Evolutionary conservation across 1,284 basidiomycete species (phyloP), one percentile per base, ranked within the genome.

Genomic region (Acaromyces ingoldii): DNA sequence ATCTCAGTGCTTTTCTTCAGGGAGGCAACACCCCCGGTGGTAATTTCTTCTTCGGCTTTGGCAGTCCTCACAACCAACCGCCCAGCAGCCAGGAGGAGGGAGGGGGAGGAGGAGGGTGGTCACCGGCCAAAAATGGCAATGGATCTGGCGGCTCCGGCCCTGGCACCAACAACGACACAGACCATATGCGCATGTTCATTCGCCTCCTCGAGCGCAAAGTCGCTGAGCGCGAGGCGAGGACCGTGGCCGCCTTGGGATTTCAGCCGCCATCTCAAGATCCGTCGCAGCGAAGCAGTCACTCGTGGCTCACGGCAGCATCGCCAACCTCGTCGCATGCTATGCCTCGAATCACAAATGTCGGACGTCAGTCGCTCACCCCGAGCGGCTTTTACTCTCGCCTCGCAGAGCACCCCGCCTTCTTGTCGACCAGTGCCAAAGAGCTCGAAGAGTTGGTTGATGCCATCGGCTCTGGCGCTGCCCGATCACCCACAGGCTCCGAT

Each of bases 391-490:
- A 69, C 50, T 60, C 62, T 17, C 62, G 67, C 5, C 49, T 67
- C 10, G 55, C 67, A 4, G 51, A 63, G 59, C 67, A 69, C 44
- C 67, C 67, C 2, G 65, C 62, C n/a, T 67, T 69, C 42, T 53
- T 69, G 28, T 57, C 51, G 15, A 69, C 67, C 43, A 60, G 61
- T 51, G 63, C 57, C 4, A 49, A 36, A 29, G 67, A 69, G 57
- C 55, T 69, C 33, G 67, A 69, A 40, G 67, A 67, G 53, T 53
- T 69, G 13, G 59, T 69, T 21, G 64, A 67, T 46, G 58, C 65
- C 26, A 61, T 69, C 51, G 38, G 36, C 17, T 13, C n/a, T 11
- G 15, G 34, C n/a, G 25, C n/a, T n/a, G 37, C 48, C 21, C 54
- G 54, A 24, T 19, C 58, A 31, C 49, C 51, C 1, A 47, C 46